Evolutionary conservation across 2,329 filamentous ascomycete species (phyloP), one percentile per base, ranked within the genome.

Genomic region (Neoascochyta sp.): DNA sequence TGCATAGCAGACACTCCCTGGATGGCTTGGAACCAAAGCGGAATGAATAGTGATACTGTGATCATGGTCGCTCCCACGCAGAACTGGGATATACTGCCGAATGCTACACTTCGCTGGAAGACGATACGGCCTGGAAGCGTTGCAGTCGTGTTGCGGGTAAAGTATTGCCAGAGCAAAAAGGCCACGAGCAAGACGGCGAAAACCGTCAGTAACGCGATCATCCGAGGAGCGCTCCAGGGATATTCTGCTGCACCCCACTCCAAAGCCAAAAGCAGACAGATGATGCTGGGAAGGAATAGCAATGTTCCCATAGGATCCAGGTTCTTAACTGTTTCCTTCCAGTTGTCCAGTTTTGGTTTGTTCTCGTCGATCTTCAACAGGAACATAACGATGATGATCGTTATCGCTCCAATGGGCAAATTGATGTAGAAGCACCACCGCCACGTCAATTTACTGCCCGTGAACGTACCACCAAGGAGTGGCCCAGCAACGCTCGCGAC

Each of bases 341-440:
- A 52, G 3, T 27, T 43, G 7, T 37, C 21, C 45, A 57, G 9
- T 48, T 44, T 32, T 8, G 54, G 54, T 25, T 54, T 56, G 24
- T 54, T 41, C 13, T 63, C 57, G 1, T 59, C 45, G 7, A 57
- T 20, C 20, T 59, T 49, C 22, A 66, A 43, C 29, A 66, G 32
- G 11, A 62, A 36, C 18, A 59, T 46, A 5, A 62, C 50, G 14
- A 55, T 43, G 2, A 53, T 41, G 4, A 59, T 43, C 1, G 67
- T 69, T 12, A 71, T 36, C 3, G 52, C 65, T 12, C 69, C 69
- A n/a, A 76, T 60, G 0, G 73, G 73, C 1, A 76, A 51, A 32
- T 77, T 76, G 50, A 76, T 73, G 27, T 54, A 62, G 37, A 64
- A 64, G 35, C 60, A 71, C 66, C 66, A 70, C 23, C 68, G 45